Evolutionary conservation across 495 filamentous ascomycete genomes (phyloP), one percentile per base, ranked within the genome.

Genomic region (Paragyromitra xinjiangensis): DNA sequence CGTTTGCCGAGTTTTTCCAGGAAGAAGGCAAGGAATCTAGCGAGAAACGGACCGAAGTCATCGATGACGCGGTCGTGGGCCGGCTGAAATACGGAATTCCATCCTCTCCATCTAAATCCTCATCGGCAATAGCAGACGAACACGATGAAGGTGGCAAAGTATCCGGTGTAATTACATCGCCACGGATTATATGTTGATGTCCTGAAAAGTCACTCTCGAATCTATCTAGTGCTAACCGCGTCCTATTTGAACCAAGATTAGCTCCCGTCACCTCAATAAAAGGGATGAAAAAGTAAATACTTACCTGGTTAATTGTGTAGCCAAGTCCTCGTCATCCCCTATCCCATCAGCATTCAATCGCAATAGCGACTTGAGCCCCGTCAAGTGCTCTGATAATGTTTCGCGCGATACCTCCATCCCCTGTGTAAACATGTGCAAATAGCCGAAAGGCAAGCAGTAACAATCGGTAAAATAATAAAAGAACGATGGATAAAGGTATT

Each of bases 271-370:
- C 58, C 34, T 73, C 69, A 22, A 61, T 48, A 51, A 73, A 73
- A 65, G 48, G 34, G 59, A 71, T 51, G 55, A 26, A 62, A 50
- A 48, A 39, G 16, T 37, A 64, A 48, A 69, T 44, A 56, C 56
- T 34, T 67, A 80, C 78, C 71, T 71, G 58, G 48, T 77, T n/a
- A 79, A 66, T 68, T 78, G 79, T 73, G 75, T 63, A 73, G 75
- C 44, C 37, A 81, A 42, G 58, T 81, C 78, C 37, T 80, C 78
- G 42, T 81, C 61, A 62, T 82, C 81, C 19, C 81, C 80, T 64
- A 82, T 77, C 9, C 81, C 81, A 71, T 82, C 81, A 53, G 81
- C 80, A 64, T 82, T 81, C 24, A 82, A 70, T 40, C 81, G 77
- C 16, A 82, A 40, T 12, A 82, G 73, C 24, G 77, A 77, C 48